Evolutionary conservation across 768 basidiomycete species (phyloP), one percentile per base, ranked within the genome.

Genomic region (Zangia roseola): DNA sequence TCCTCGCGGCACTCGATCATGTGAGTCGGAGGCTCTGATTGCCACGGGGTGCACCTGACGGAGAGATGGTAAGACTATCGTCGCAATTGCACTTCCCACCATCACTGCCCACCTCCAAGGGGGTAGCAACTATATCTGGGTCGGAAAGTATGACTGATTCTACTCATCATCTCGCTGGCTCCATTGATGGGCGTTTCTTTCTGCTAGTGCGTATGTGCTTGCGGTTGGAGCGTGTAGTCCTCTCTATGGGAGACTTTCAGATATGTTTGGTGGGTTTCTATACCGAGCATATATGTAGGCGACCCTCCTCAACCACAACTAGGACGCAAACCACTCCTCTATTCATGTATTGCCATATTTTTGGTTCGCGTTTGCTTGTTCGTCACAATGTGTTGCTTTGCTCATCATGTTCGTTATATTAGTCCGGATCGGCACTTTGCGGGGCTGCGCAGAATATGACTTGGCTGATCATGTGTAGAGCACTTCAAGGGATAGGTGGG

Each of bases 401-500:
- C 38, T 56, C 20, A 48, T 45, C 9, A 23, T 26, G n/a, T 9
- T 19, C 17, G 8, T n/a, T n/a, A n/a, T 14, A 10, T 33, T 55
- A 88, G 86, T 61, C 88, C 52, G 88, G 88, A 30, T 89, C 88
- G 10, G 87, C 86, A 3, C 69, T 92, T 35, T 91, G 88, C 57
- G 91, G 89, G 10, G 83, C 85, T 8, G 88, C 91, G 0, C 85
- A 92, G 63, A 81, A 49, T 50, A 86, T 91, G 80, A 76, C 73
- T 8, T 89, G 86, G 90, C 69, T 93, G 10, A 81, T 90, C 33
- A 73, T 84, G 0, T 80, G 78, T 41, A 80, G 91, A 53, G 91
- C 88, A 2, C 72, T 94, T 1, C 91, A 92, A 64, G 89, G 91
- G 10, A 80, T 91, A 25, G 91, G 90, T 10, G 88, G 87, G 14